Evolutionary conservation across 495 filamentous ascomycete species (phyloP).

Genomic region (Schizothecium vesticola): DNA sequence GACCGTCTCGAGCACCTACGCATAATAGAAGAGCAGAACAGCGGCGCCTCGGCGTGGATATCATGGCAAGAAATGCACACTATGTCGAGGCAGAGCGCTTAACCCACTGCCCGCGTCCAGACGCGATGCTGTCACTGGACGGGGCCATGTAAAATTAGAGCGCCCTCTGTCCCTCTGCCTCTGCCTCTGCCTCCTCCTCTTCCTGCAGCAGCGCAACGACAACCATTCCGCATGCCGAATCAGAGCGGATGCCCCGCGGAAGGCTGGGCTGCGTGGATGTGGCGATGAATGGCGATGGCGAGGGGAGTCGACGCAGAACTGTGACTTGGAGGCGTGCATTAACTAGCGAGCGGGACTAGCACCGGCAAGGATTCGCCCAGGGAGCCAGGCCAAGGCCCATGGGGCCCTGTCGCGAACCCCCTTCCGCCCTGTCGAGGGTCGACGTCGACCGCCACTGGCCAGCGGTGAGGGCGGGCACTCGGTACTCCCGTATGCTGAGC

Average conservation of each 20-base stretch:
- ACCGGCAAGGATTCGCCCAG: slow-evolving; percentile 5
- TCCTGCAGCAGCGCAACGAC: slow-evolving; percentile 9
- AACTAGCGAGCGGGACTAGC: slow-evolving; percentile 23
- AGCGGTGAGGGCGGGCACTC: neutral
- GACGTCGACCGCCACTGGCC: neutral
- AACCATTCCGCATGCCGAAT: neutral
- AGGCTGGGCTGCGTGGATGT: slow-evolving; percentile 6
- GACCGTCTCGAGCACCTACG: neutral
- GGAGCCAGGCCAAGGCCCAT: slow-evolving; percentile 11
- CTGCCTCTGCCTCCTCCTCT: neutral
- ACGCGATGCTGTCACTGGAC: slow-evolving; percentile 31
- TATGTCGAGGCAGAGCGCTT: slow-evolving; percentile 31
- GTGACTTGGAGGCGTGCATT: slow-evolving; percentile 20
- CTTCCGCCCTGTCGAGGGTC: neutral
- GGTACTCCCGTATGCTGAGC: neutral
- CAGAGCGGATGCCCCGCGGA: slow-evolving; percentile 16
- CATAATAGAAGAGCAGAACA: slow-evolving; percentile 3
- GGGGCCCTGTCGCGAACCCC: neutral
- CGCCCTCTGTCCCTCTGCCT: slow-evolving; percentile 9
- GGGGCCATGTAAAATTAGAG: slow-evolving; percentile 32
- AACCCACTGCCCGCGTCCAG: slow-evolving; percentile 8
- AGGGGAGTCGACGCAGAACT: slow-evolving; percentile 4
- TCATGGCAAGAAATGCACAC: slow-evolving; percentile 28
- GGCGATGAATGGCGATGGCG: neutral
- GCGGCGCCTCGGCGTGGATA: slow-evolving; percentile 17